Evolutionary conservation across 495 filamentous ascomycete species (phyloP).

Genomic region (Penicillium cosmopolitanum): DNA sequence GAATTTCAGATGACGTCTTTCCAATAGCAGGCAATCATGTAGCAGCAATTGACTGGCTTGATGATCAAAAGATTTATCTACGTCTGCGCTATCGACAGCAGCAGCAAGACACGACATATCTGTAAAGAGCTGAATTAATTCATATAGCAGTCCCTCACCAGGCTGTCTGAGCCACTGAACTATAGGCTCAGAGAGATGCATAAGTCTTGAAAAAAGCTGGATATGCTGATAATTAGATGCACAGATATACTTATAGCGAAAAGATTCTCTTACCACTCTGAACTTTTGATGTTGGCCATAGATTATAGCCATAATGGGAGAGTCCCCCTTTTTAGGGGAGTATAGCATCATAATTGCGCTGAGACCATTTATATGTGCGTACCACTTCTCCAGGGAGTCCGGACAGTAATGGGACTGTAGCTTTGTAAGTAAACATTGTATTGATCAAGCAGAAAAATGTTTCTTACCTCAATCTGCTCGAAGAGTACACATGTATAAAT

Average conservation of each 20-base stretch:
- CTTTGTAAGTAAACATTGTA: not conserved
- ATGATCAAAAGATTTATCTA: not conserved
- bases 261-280: slow-evolving; percentile 10
- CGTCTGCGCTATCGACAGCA: slow-evolving; percentile 4
- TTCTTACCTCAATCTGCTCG: slow-evolving; percentile 13
- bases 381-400: not conserved
- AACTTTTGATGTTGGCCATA: slow-evolving; percentile 12
- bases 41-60: slow-evolving; percentile 3
- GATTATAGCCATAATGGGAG: slow-evolving; percentile 3
- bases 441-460: not conserved
- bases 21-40: slow-evolving; percentile 9
- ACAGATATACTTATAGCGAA: not conserved
- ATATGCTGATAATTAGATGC: not conserved
- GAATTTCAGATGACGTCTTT: slow-evolving; percentile 8
- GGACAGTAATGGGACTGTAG: slow-evolving; percentile 7
- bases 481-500: slow-evolving; percentile 13
- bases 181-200: slow-evolving; percentile 7
- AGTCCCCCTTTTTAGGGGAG: not conserved
- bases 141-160: slow-evolving; percentile 4
- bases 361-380: slow-evolving; percentile 13
- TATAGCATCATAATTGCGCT: slow-evolving; percentile 12
- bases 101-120: slow-evolving; percentile 9
- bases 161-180: slow-evolving; percentile 11
- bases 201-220: slow-evolving; percentile 9
- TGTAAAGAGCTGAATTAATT: slow-evolving; percentile 6